Conservation (phyloP, 345 rosid genomes). For the Eucalyptus albens region DNA sequence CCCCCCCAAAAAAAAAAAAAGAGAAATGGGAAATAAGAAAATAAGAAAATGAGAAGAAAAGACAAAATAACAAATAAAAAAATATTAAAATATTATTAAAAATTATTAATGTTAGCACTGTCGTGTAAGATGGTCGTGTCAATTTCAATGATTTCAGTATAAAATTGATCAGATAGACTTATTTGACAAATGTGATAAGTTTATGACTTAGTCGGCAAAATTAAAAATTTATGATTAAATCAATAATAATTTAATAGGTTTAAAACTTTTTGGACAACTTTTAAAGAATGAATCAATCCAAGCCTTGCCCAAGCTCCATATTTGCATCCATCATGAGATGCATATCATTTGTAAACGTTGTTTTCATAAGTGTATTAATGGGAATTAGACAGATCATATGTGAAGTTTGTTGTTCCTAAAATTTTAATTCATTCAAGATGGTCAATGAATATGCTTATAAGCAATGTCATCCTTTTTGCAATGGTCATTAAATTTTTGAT, state of each 20-base stretch:
- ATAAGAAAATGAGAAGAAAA: background rate
- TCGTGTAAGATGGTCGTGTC: fast-evolving
- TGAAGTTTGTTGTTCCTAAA: background rate
- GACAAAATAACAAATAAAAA: fast-evolving
- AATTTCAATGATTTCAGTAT: fast-evolving
- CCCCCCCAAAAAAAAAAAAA: too few relatives aligned
- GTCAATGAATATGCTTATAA: background rate
- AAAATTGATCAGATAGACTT: too few relatives aligned
- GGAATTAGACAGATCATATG: background rate
- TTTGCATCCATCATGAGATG: background rate
- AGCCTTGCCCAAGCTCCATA: background rate
- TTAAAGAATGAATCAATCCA: background rate
- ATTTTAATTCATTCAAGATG: background rate
- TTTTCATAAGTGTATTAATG: background rate
- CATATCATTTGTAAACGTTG: background rate
- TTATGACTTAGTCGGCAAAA: too few relatives aligned
- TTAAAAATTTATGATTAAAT: too few relatives aligned
- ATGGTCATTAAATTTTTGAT: fast-evolving
- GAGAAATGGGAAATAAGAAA: too few relatives aligned
- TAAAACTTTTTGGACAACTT: too few relatives aligned
- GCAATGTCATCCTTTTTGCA: background rate
- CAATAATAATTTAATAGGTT: too few relatives aligned
- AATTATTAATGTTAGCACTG: fast-evolving
- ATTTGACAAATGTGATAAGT: background rate
- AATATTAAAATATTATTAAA: too few relatives aligned